Evolutionary conservation across 306 rosid genomes (phyloP).

Genomic region (Cucurbita pepo): DNA sequence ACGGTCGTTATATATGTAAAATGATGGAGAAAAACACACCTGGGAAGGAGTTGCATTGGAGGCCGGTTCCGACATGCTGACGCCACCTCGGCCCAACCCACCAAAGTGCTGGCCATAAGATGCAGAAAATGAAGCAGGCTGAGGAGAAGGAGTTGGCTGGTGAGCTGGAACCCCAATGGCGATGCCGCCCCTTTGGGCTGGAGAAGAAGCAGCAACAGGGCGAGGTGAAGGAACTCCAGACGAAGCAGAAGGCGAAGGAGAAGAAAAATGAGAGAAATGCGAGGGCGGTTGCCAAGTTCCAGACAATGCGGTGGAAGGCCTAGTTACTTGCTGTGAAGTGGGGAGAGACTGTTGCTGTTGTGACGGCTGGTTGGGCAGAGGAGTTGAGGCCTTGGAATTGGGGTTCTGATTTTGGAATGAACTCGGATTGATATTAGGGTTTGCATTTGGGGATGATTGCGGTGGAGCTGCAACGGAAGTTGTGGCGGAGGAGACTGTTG

Average conservation of each 20-base stretch:
- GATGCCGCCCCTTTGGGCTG: conserved; percentile 42
- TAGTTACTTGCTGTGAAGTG: conserved; percentile 22
- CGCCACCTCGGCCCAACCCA: conserved; percentile 54
- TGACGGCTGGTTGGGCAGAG: conserved; percentile 6
- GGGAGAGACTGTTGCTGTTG: conserved; percentile 14
- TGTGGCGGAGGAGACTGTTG: conserved; percentile 3
- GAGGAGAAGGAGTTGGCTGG: conserved; percentile 32
- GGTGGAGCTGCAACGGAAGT: conserved; percentile 9
- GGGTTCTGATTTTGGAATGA: conserved; percentile 19
- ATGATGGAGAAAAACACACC: conserved; percentile 14
- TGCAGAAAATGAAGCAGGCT: conserved; percentile 34
- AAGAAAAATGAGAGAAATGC: conserved; percentile 35
- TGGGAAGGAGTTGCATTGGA: conserved; percentile 44
- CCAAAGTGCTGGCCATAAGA: conserved; percentile 73
- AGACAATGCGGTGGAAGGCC: conserved; percentile 39
- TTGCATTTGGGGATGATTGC: background rate
- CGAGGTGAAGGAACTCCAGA: conserved; percentile 15
- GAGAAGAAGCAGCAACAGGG: conserved; percentile 21
- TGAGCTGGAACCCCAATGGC: conserved; percentile 77
- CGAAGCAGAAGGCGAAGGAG: conserved; percentile 25
- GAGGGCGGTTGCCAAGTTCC: conserved; percentile 36
- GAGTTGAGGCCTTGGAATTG: conserved; percentile 20
- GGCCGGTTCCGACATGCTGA: conserved; percentile 26
- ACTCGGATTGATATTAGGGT: conserved; percentile 12
- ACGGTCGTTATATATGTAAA: background rate